phyloP scores from a whole-genome alignment of 2,329 filamentous ascomycete genomes.

The Penicillium hesseltinei region DNA sequence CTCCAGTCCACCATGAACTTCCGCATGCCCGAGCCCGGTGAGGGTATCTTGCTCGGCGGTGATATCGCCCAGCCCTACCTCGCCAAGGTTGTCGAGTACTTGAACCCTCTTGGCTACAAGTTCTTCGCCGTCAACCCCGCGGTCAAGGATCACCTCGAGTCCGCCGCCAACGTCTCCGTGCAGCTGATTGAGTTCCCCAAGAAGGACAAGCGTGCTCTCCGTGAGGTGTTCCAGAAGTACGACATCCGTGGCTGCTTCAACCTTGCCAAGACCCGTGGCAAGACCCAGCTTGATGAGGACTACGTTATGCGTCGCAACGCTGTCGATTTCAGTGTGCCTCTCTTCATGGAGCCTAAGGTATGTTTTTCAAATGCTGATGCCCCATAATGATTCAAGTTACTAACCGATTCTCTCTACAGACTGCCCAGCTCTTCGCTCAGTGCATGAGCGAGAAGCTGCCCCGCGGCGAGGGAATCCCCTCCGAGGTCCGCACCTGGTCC shows the following conservation, averaged over 20 bases:
- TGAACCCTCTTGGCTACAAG: conserved; percentile 89
- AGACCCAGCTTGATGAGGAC: conserved; percentile 84
- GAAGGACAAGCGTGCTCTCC: conserved; percentile 89
- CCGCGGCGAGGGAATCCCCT: conserved; percentile 79
- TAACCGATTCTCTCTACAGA: conserved; percentile 56
- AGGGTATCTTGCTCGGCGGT: conserved; percentile 92
- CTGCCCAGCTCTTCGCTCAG: conserved; percentile 89
- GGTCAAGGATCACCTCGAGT: conserved; percentile 82
- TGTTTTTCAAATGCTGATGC: conserved; percentile 32
- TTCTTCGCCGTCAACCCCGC: conserved; percentile 79
- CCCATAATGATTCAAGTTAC: neutral
- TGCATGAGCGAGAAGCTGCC: conserved; percentile 98
- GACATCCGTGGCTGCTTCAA: conserved; percentile 97
- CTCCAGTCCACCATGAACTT: conserved; percentile 99
- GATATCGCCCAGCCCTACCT: conserved; percentile 70
- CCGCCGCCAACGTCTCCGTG: conserved; percentile 64
- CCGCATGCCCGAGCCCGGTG: conserved; percentile 88
- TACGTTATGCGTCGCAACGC: conserved; percentile 99
- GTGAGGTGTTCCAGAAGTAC: conserved; percentile 95
- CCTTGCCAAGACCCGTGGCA: conserved; percentile 77
- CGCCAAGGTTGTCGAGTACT: conserved; percentile 76
- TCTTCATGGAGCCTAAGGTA: conserved; percentile 99
- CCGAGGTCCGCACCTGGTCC: conserved; percentile 90
- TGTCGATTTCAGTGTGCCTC: conserved; percentile 93
- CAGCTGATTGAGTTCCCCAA: conserved; percentile 96